A percentile compares a stretch with the other conserved stretches of the same genome.
These are phyloP conservation scores for Cyclocybe cylindracea DNA, from an alignment of 768 basidiomycete genomes.

Conservation along the genomic window DNA sequence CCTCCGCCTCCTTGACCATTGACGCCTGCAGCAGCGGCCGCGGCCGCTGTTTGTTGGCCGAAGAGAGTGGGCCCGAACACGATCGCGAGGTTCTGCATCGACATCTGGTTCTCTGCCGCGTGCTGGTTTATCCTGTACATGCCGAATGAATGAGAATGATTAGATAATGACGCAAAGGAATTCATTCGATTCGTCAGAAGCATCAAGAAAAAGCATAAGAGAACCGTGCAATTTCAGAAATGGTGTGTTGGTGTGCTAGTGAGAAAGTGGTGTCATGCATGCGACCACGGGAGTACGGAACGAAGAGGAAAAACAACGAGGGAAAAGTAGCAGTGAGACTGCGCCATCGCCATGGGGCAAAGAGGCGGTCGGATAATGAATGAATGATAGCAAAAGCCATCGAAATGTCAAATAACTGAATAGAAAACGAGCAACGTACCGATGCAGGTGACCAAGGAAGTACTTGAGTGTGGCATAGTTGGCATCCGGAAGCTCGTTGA, in stretches of 20 bases:
- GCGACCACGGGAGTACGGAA: background rate
- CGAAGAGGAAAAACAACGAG: no score
- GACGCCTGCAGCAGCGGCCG: no score
- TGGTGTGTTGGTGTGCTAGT: background rate
- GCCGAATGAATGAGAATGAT: slow-evolving; percentile 2
- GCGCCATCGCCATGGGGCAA: no score
- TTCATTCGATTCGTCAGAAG: background rate
- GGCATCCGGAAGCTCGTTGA: slow-evolving; percentile 97
- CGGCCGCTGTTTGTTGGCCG: slow-evolving; percentile 62
- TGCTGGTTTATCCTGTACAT: slow-evolving; percentile 66
- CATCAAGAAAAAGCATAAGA: no score
- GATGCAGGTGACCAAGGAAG: slow-evolving; percentile 91
- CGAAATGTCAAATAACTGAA: background rate
- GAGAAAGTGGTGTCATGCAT: background rate
- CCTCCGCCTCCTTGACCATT: slow-evolving; percentile 34
- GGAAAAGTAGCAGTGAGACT: no score
- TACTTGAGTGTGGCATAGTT: slow-evolving; percentile 97
- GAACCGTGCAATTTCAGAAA: no score
- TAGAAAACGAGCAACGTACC: slow-evolving; percentile 45
- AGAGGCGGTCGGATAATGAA: no score
- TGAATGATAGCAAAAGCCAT: background rate
- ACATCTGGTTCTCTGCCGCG: slow-evolving; percentile 86
- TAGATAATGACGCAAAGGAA: background rate
- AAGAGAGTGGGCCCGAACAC: slow-evolving; percentile 98
- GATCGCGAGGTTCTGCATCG: slow-evolving; percentile 89